Evolutionary conservation across 1,284 basidiomycete species (phyloP), one percentile per base, ranked within the genome.

Genomic region (Laetiporus sulphureus): DNA sequence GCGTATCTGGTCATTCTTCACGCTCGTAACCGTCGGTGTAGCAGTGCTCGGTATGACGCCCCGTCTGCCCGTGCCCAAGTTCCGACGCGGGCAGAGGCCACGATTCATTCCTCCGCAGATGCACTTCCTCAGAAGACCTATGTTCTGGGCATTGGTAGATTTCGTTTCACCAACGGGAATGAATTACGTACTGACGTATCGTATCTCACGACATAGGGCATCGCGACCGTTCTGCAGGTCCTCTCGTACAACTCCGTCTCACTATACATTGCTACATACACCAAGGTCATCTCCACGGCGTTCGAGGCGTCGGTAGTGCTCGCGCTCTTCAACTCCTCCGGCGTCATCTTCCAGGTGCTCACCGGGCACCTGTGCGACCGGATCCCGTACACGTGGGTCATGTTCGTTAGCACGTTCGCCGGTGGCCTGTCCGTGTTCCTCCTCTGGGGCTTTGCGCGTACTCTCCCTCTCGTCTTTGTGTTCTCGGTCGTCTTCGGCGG

Each of bases 241-340:
- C 44, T 60, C 5, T 55, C 54, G 1, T 58, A 54, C 45, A 56
- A 57, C 53, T 57, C 55, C 20, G 59, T 56, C 27, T 59, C 57
- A 25, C 52, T 58, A 10, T 58, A 59, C 45, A 57, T 58, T 33
- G 50, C 55, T 31, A 47, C 56, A 18, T 59, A 53, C 52, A 51
- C 55, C 16, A 52, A 51, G 23, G 38, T 50, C 18, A 42, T 59
- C 24, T 50, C 55, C 16, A 52, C 54, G 16, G 52, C 54, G 15
- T 47, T 55, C 19, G 52, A 53, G 7, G 54, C 57, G 18, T 53
- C 55, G n/a, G 41, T 56, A 41, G 53, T 51, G 10, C 52, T 59
- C 15, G 52, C 57, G 18, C 41, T 57, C 27, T 59, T 59, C 50
- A 59, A 59, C 47, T 49, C 49, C 15, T 50, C 57, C 2, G 47